Percentiles rank a stretch among this genome's conserved stretches.
Evolutionary conservation across 2,329 filamentous ascomycete genomes (phyloP).

Genomic region (Xenoacremonium recifei): DNA sequence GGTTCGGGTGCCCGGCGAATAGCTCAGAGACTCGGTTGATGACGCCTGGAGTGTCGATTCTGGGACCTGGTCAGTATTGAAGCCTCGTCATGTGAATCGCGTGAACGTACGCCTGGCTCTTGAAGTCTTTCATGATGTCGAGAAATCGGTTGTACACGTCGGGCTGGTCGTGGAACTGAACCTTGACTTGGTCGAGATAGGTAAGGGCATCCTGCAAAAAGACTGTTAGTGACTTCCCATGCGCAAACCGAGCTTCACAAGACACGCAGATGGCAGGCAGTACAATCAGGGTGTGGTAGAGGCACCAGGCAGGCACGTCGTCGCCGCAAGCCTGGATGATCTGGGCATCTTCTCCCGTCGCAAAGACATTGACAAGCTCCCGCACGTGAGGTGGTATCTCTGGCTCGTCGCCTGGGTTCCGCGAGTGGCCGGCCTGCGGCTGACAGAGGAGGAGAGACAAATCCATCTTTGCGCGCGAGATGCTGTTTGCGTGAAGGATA

Average conservation of each 20-base stretch:
- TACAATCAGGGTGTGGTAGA: slow-evolving; percentile 25
- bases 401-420: no score
- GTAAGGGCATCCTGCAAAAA: slow-evolving; percentile 68
- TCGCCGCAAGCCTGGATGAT: slow-evolving; percentile 17
- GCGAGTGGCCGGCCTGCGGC: no score
- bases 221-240: slow-evolving; percentile 8
- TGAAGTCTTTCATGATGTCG: slow-evolving; percentile 99
- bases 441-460: no score
- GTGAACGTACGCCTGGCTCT: slow-evolving; percentile 80
- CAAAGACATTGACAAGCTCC: slow-evolving; percentile 24
- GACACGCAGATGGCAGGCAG: slow-evolving; percentile 11
- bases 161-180: slow-evolving; percentile 93
- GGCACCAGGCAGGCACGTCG: slow-evolving; percentile 17
- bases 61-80: slow-evolving; percentile 35
- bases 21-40: slow-evolving; percentile 95
- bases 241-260: slow-evolving; percentile 6
- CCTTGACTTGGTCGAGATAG: slow-evolving; percentile 97
- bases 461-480: no score
- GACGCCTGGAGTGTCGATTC: slow-evolving; percentile 94
- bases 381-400: no score
- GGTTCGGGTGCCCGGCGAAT: slow-evolving; percentile 90
- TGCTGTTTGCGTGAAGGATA: no score
- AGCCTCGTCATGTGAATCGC: not conserved
- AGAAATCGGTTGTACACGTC: slow-evolving; percentile 97
- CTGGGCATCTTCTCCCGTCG: no score